Evolutionary conservation across 176 grass and related monocot genomes (phyloP).

Genomic region (Oryza glaberrima): DNA sequence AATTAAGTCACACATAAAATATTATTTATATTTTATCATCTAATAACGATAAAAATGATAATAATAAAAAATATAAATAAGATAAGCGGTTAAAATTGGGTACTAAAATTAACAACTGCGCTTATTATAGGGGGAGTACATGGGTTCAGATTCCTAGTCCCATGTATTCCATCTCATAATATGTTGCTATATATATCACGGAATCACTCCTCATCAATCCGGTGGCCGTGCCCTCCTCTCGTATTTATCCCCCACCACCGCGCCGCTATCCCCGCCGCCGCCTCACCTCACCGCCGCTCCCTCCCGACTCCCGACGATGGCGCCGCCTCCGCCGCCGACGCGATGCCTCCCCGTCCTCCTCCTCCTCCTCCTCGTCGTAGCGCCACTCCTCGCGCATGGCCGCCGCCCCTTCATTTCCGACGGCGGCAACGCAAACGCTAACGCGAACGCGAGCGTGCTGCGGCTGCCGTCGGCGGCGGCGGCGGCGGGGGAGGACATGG

Average conservation of each 20-base stretch:
- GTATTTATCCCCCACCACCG: background rate
- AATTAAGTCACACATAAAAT: too few relatives aligned
- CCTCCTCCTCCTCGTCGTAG: background rate
- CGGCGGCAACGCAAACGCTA: background rate
- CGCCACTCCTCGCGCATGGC: slow-evolving; percentile 30
- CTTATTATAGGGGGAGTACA: too few relatives aligned
- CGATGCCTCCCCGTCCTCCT: slow-evolving; percentile 29
- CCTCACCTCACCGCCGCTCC: background rate
- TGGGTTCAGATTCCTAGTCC: too few relatives aligned
- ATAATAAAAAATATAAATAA: too few relatives aligned
- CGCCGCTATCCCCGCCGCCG: background rate
- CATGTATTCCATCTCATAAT: too few relatives aligned
- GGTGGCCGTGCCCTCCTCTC: too few relatives aligned
- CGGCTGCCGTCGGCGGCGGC: slow-evolving; percentile 26
- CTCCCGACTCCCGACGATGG: slow-evolving; percentile 20
- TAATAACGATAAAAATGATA: too few relatives aligned
- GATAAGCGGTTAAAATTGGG: too few relatives aligned
- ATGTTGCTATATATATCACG: too few relatives aligned
- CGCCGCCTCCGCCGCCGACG: background rate
- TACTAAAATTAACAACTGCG: too few relatives aligned
- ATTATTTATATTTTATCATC: too few relatives aligned
- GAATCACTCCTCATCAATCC: background rate
- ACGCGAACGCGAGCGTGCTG: background rate
- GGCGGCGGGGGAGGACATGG: background rate
- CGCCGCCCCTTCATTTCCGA: background rate